phyloP scores from a whole-genome alignment of 2,329 filamentous ascomycete genomes.

The Orbilia oligospora region DNA sequence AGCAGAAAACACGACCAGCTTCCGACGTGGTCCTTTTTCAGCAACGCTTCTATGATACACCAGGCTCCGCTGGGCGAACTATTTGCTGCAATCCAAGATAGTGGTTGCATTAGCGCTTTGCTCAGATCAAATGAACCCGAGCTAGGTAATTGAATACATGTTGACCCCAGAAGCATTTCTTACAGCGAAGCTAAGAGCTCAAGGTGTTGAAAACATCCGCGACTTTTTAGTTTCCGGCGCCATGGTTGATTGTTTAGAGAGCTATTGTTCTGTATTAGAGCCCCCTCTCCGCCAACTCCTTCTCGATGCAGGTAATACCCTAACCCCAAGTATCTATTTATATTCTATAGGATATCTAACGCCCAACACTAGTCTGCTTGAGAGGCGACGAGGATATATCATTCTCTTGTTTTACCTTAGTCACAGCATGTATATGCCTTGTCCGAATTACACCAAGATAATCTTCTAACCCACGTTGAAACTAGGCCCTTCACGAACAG shows the following conservation, averaged over 20 bases:
- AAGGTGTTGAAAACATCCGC: slow-evolving; percentile 46
- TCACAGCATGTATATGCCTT: slow-evolving; percentile 66
- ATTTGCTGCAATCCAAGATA: neutral
- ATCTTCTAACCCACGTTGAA: neutral
- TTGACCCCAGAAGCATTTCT: neutral
- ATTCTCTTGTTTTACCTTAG: slow-evolving; percentile 73
- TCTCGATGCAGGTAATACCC: slow-evolving; percentile 69
- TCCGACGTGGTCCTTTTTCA: slow-evolving; percentile 36
- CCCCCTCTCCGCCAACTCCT: slow-evolving; percentile 76
- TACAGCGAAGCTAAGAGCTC: neutral
- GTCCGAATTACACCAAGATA: slow-evolving; percentile 52
- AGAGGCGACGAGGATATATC: slow-evolving; percentile 74
- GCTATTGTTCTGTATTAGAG: slow-evolving; percentile 73
- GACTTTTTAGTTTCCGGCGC: slow-evolving; percentile 74
- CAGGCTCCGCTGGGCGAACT: neutral
- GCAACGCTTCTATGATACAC: neutral
- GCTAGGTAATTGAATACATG: neutral
- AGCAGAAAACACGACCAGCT: neutral
- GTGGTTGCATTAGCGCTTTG: neutral
- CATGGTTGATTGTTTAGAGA: slow-evolving; percentile 70
- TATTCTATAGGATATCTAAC: slow-evolving; percentile 31
- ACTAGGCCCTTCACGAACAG: slow-evolving; percentile 36
- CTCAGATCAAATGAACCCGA: neutral
- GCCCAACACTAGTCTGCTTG: slow-evolving; percentile 68
- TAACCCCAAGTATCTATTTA: neutral